These are phyloP conservation scores for Psilocybe subaeruginosa DNA, from an alignment of 768 basidiomycete genomes.

Conservation along the genomic window DNA sequence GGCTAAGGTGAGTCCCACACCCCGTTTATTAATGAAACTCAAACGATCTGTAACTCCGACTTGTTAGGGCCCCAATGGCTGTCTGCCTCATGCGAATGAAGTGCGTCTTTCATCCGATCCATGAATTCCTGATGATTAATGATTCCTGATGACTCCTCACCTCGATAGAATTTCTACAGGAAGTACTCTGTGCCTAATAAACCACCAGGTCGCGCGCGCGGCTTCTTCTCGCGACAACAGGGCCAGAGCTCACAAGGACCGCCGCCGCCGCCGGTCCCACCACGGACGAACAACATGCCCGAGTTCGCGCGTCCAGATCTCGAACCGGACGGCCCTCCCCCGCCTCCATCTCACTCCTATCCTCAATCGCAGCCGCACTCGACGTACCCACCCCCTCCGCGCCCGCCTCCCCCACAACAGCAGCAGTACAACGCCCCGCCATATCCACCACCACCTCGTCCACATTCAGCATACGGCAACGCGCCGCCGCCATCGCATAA, in stretches of 20 bases:
- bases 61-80: constrained; percentile 60
- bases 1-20: constrained; percentile 47
- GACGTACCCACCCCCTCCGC: constrained; percentile 32
- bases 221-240: constrained; percentile 50
- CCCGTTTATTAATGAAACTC: background rate
- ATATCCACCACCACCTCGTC: constrained; percentile 21
- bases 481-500: constrained; percentile 21
- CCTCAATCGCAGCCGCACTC: constrained; percentile 25
- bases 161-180: constrained; percentile 56
- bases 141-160: background rate
- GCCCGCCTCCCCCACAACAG: constrained; percentile 22
- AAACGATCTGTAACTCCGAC: background rate
- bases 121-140: background rate
- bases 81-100: constrained; percentile 62
- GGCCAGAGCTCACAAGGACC: constrained; percentile 29
- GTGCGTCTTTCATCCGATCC: constrained; percentile 30
- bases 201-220: constrained; percentile 36
- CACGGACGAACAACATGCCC: constrained; percentile 29
- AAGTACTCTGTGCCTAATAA: constrained; percentile 62
- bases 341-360: constrained; percentile 26
- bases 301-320: constrained; percentile 69
- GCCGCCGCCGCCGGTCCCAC: constrained; percentile 37
- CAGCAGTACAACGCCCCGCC: constrained; percentile 19
- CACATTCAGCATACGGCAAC: constrained; percentile 26
- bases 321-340: constrained; percentile 42